Percentiles rank a stretch among this genome's conserved stretches.
Conservation (phyloP, 2,329 filamentous ascomycete genomes). For the Monosporascus sp. region DNA sequence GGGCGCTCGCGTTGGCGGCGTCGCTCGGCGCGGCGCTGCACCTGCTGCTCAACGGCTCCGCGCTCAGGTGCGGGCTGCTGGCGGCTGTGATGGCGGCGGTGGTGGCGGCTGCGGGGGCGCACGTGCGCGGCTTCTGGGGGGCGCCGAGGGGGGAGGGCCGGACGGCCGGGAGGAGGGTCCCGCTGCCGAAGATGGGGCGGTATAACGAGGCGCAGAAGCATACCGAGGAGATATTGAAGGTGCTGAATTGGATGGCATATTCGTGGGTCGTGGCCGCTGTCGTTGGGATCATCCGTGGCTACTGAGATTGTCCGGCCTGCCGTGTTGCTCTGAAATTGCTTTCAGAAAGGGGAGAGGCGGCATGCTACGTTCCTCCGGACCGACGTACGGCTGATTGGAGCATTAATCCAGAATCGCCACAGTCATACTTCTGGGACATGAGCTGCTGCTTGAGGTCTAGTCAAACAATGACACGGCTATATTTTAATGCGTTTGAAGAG, state of each 20-base stretch:
- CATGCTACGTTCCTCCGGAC: too few species aligned
- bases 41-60: conserved; percentile 7
- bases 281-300: conserved; percentile 14
- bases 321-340: too few species aligned
- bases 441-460: too few species aligned
- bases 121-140: conserved; percentile 19
- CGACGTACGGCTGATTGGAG: too few species aligned
- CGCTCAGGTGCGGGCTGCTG: conserved; percentile 9
- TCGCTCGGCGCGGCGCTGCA: conserved; percentile 15
- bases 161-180: conserved; percentile 11
- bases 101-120: conserved; percentile 12
- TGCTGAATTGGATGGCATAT: conserved; percentile 16
- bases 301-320: conserved; percentile 3
- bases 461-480: too few species aligned
- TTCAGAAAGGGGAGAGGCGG: too few species aligned
- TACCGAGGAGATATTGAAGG: conserved; percentile 14
- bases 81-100: conserved; percentile 8
- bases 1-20: conserved; percentile 29
- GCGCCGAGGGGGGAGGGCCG: neutral
- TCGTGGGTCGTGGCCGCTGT: conserved; percentile 16
- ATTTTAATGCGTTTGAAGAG: too few species aligned
- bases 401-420: too few species aligned
- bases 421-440: too few species aligned
- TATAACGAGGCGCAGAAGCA: conserved; percentile 21
- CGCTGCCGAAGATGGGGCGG: conserved; percentile 20